phyloP scores from a whole-genome alignment of 148 eudicot species.

The Amaranthus cruentus region DNA sequence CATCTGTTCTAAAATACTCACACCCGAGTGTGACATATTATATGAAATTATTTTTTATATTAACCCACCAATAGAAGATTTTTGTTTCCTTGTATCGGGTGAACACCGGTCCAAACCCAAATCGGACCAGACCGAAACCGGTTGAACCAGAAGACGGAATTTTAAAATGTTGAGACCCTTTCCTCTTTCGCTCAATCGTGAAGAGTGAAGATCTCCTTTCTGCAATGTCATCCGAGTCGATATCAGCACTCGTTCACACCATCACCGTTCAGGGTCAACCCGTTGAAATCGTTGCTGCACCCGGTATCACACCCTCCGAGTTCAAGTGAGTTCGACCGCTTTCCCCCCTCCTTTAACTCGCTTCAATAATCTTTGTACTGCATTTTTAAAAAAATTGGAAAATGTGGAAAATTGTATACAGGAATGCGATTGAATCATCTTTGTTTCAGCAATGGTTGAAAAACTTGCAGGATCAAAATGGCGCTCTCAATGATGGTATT shows the following conservation, averaged over 20 bases:
- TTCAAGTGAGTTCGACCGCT: conserved; percentile 44
- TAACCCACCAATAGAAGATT: no score
- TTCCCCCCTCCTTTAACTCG: not conserved
- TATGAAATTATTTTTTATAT: no score
- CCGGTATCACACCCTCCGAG: conserved; percentile 68
- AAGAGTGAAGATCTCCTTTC: no score
- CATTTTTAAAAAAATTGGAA: not conserved
- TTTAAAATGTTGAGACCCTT: no score
- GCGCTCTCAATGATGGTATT: conserved; percentile 55
- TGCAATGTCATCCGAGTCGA: conserved; percentile 44
- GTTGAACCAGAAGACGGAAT: no score
- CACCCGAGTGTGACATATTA: no score
- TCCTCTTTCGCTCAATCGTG: no score
- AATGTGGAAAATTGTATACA: conserved; percentile 20
- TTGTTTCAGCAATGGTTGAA: conserved; percentile 90
- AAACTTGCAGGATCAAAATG: conserved; percentile 66
- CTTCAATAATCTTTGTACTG: no score
- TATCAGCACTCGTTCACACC: conserved; percentile 47
- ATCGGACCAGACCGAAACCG: no score
- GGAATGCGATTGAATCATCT: conserved; percentile 81
- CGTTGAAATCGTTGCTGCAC: conserved; percentile 59
- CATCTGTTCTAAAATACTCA: no score
- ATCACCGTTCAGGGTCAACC: conserved; percentile 51
- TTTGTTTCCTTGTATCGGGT: no score
- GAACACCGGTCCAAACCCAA: no score